These are phyloP conservation scores for Porodaedalea pini DNA, from an alignment of 1,284 basidiomycete genomes.

Conservation along the genomic window DNA sequence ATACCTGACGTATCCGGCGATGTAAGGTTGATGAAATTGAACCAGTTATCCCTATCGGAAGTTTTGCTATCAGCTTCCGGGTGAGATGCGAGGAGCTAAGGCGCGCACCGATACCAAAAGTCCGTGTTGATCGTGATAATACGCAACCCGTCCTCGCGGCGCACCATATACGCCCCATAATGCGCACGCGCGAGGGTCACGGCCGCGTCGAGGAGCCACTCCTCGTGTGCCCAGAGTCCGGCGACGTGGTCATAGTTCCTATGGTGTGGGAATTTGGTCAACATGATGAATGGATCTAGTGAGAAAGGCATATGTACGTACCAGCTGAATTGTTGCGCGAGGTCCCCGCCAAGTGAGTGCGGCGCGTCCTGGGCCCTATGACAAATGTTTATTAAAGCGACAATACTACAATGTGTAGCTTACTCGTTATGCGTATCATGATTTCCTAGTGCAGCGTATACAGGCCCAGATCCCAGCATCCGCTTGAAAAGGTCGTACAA, in stretches of 20 bases:
- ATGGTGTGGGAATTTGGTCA: constrained; percentile 6
- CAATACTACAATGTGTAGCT: constrained; percentile 23
- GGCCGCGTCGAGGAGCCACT: constrained; percentile 63
- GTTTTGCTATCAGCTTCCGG: constrained; percentile 15
- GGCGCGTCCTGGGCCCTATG: constrained; percentile 62
- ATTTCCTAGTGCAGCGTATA: constrained; percentile 74
- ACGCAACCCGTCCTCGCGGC: constrained; percentile 62
- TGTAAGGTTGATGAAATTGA: constrained; percentile 75
- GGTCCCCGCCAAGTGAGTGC: constrained; percentile 48
- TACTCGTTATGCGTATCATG: constrained; percentile 70
- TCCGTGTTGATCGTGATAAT: constrained; percentile 79
- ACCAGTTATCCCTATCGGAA: constrained; percentile 57
- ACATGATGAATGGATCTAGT: neutral
- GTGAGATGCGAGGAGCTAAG: neutral
- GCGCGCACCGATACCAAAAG: constrained; percentile 46
- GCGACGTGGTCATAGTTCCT: constrained; percentile 78
- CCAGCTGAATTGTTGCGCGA: constrained; percentile 65
- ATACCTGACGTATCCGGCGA: constrained; percentile 70
- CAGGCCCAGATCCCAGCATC: constrained; percentile 58
- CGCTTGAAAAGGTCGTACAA: constrained; percentile 64
- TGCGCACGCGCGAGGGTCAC: constrained; percentile 61
- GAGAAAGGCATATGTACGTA: constrained; percentile 28
- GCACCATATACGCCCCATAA: constrained; percentile 74
- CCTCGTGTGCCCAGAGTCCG: constrained; percentile 63
- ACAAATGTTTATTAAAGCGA: constrained; percentile 1